Evolutionary conservation across 1,139 yeast genomes (phyloP).

Genomic region (Yamadazyma kanchanaburiensis): DNA sequence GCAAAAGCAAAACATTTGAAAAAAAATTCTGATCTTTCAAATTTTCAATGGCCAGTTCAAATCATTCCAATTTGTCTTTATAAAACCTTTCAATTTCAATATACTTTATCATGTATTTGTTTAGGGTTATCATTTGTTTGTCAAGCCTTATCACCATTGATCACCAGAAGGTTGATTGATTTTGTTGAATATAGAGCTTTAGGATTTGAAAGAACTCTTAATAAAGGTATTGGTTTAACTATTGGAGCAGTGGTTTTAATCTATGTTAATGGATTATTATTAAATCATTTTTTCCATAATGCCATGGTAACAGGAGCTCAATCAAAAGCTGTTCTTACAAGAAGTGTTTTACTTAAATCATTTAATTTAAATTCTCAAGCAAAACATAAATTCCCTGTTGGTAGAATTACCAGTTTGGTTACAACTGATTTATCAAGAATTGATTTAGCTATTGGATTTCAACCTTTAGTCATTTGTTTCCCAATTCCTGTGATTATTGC

Average conservation of each 20-base stretch:
- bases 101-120: constrained; percentile 29
- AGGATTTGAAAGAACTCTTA: constrained; percentile 31
- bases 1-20: constrained; percentile 22
- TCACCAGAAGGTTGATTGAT: constrained; percentile 37
- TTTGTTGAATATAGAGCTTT: constrained; percentile 35
- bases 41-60: constrained; percentile 35
- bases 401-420: constrained; percentile 42
- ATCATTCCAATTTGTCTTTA: constrained; percentile 36
- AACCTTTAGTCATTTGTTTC: constrained; percentile 42
- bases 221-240: constrained; percentile 41
- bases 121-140: constrained; percentile 36
- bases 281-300: constrained; percentile 43
- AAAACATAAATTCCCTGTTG: constrained; percentile 34
- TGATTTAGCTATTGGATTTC: constrained; percentile 46
- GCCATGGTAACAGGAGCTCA: constrained; percentile 51
- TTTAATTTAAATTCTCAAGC: constrained; percentile 35
- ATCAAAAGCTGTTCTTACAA: constrained; percentile 39
- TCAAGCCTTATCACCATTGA: constrained; percentile 41
- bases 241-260: constrained; percentile 38
- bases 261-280: constrained; percentile 37
- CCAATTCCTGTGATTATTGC: constrained; percentile 45
- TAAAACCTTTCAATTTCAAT: constrained; percentile 37
- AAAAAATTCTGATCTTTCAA: constrained; percentile 19
- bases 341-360: constrained; percentile 36
- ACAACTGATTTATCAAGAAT: constrained; percentile 45